A percentile compares a stretch with the other conserved stretches of the same genome.
phyloP scores from a whole-genome alignment of 495 filamentous ascomycete species.

The Penicillium verhagenii region DNA sequence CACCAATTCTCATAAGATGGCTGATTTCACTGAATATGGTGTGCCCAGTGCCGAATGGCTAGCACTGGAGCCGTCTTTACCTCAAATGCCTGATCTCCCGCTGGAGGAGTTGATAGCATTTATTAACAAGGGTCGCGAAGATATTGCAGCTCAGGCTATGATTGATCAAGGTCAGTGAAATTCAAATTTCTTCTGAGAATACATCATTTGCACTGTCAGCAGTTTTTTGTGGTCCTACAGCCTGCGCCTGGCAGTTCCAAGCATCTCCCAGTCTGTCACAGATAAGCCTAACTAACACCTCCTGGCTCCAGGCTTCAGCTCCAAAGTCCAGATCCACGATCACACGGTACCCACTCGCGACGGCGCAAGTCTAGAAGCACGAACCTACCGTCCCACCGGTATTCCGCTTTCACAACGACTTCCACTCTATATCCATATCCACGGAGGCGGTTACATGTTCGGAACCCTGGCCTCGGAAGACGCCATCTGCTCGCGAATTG shows the following conservation, averaged over 20 bases:
- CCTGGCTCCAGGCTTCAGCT: slow-evolving; percentile 12
- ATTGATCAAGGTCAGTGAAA: slow-evolving; percentile 26
- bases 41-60: slow-evolving; percentile 43
- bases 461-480: slow-evolving; percentile 48
- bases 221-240: too few species aligned
- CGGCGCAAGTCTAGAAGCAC: slow-evolving; percentile 36
- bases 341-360: slow-evolving; percentile 41
- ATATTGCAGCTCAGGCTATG: slow-evolving; percentile 28
- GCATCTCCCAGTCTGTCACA: too few species aligned
- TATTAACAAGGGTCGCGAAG: slow-evolving; percentile 36
- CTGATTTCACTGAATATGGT: slow-evolving; percentile 42
- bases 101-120: slow-evolving; percentile 24
- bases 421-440: slow-evolving; percentile 48
- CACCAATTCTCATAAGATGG: slow-evolving; percentile 20
- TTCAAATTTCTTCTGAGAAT: background rate
- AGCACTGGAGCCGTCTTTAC: slow-evolving; percentile 33
- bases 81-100: slow-evolving; percentile 18
- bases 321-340: slow-evolving; percentile 28
- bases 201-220: too few species aligned
- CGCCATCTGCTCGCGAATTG: slow-evolving; percentile 41
- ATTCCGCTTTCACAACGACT: slow-evolving; percentile 24
- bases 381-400: slow-evolving; percentile 40
- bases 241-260: too few species aligned
- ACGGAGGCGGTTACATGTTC: slow-evolving; percentile 52
- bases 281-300: background rate